Conservation (phyloP, 495 filamentous ascomycete species). For the Apiosordaria backusii region DNA sequence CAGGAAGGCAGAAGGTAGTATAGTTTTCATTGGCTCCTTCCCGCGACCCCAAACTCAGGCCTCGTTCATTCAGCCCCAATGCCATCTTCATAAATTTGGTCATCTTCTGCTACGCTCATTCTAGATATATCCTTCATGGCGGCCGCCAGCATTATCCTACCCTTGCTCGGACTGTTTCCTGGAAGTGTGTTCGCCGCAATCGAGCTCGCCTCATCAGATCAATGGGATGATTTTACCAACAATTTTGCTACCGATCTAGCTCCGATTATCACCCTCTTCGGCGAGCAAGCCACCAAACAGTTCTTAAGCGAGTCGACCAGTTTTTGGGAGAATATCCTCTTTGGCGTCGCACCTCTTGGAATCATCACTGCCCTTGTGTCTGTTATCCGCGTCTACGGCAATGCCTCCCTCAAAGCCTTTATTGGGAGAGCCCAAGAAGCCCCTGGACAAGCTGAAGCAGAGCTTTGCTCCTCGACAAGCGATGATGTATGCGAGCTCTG, state of each 20-base stretch:
- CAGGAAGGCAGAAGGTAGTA: too few relatives aligned
- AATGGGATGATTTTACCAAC: slow-evolving; percentile 43
- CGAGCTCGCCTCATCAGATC: not conserved
- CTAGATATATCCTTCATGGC: too few relatives aligned
- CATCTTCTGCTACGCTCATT: too few relatives aligned
- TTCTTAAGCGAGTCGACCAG: slow-evolving; percentile 43
- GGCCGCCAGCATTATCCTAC: too few relatives aligned
- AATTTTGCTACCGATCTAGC: slow-evolving; percentile 45
- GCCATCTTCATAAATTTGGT: too few relatives aligned
- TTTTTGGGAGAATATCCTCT: slow-evolving; percentile 49
- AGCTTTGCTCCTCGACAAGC: slow-evolving; percentile 36
- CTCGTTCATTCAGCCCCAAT: too few relatives aligned
- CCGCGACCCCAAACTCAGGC: too few relatives aligned
- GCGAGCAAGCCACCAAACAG: slow-evolving; percentile 50
- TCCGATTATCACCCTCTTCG: slow-evolving; percentile 43
- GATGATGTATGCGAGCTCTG: slow-evolving; percentile 42
- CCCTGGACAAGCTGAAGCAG: slow-evolving; percentile 32
- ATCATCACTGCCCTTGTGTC: slow-evolving; percentile 50
- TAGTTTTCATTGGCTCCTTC: too few relatives aligned
- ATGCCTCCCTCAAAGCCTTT: slow-evolving; percentile 45
- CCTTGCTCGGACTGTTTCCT: too few relatives aligned
- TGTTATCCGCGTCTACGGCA: slow-evolving; percentile 46
- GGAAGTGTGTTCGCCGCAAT: too few relatives aligned
- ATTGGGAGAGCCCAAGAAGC: slow-evolving; percentile 45
- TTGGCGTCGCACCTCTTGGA: slow-evolving; percentile 47